These are phyloP conservation scores for Moesziomyces sp. DNA, from an alignment of 1,284 basidiomycete genomes.

Conservation along the genomic window DNA sequence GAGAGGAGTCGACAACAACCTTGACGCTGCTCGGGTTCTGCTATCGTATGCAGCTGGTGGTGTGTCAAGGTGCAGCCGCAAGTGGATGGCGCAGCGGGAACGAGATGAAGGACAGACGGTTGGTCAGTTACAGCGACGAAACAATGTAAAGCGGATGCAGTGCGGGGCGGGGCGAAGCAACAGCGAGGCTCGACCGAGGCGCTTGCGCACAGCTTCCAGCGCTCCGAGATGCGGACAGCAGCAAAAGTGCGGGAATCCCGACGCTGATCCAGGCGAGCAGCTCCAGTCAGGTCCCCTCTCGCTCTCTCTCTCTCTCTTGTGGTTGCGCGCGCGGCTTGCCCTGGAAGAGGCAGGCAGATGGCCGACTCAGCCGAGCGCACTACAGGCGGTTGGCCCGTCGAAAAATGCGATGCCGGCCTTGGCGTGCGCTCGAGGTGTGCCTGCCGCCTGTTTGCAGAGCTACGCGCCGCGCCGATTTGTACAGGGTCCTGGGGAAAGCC, in stretches of 20 bases:
- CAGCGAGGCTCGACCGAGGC: conserved; percentile 37
- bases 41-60: not conserved
- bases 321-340: too few species aligned
- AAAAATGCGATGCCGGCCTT: not conserved
- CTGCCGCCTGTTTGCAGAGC: not conserved
- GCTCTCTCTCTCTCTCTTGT: too few species aligned
- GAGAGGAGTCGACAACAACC: too few species aligned
- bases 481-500: too few species aligned
- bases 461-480: too few species aligned
- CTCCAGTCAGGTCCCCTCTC: too few species aligned
- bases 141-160: conserved; percentile 5
- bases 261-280: too few species aligned
- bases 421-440: not conserved
- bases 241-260: too few species aligned
- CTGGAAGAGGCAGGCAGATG: not conserved
- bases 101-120: not conserved
- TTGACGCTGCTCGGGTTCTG: too few species aligned
- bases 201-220: not conserved
- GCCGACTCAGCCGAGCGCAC: not conserved
- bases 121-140: not conserved
- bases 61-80: not conserved
- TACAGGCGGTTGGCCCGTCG: not conserved
- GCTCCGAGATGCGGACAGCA: not conserved
- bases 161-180: conserved; percentile 32
- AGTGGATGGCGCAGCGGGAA: not conserved